Evolutionary conservation across 306 rosid genomes (phyloP).

Genomic region (Rosa rugosa): DNA sequence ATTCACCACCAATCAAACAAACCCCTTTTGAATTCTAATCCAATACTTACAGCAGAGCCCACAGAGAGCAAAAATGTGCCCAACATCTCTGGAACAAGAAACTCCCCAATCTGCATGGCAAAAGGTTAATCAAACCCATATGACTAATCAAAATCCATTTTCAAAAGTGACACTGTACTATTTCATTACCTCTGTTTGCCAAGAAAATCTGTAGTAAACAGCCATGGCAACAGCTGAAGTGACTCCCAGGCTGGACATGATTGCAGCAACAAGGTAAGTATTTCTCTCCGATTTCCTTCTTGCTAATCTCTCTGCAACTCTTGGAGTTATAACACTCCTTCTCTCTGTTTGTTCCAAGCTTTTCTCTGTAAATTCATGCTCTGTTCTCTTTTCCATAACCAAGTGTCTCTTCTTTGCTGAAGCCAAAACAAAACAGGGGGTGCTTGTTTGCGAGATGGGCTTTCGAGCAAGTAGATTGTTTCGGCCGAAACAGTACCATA

Average conservation of each 20-base stretch:
- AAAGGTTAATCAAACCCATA: constrained; percentile 16
- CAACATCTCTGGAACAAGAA: constrained; percentile 71
- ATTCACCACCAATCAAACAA: neutral
- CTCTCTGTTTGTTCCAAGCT: neutral
- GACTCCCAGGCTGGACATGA: constrained; percentile 72
- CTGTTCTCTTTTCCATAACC: constrained; percentile 24
- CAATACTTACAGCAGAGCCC: constrained; percentile 60
- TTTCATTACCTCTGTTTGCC: constrained; percentile 70
- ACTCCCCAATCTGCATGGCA: constrained; percentile 57
- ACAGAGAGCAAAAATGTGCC: constrained; percentile 72
- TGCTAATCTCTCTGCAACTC: constrained; percentile 43
- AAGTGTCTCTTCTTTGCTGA: neutral
- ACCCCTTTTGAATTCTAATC: neutral
- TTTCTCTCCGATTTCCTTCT: constrained; percentile 59
- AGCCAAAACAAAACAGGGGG: constrained; percentile 6
- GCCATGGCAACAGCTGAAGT: constrained; percentile 68
- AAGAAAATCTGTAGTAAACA: constrained; percentile 72
- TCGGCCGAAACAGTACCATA: constrained; percentile 8
- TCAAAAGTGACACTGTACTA: neutral
- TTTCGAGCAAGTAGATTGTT: neutral
- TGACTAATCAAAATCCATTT: neutral
- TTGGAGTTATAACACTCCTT: neutral
- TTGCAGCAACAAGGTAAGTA: constrained; percentile 67
- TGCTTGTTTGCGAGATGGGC: constrained; percentile 11
- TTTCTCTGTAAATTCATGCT: constrained; percentile 5